Evolutionary conservation across 75 land plant genomes (phyloP), one percentile per base, ranked within the genome.

Genomic region (Sequoia sempervirens): DNA sequence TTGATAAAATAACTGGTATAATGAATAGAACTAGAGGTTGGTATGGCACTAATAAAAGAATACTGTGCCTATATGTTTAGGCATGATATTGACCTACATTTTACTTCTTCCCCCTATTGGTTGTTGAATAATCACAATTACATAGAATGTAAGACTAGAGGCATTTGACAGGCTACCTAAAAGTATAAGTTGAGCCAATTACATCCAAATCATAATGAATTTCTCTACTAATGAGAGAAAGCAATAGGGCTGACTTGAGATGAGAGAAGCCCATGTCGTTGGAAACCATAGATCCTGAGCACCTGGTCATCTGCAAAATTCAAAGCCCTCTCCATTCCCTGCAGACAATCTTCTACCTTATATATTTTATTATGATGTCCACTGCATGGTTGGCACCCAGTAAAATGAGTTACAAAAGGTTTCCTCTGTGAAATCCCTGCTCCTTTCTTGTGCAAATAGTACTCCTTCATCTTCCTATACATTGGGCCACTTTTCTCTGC

Each of bases 381-480:
- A 61, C 89, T 91, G 83, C 99, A 97, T 7, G 95, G 94, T 85
- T 95, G 95, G 80, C 98, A 95, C 30, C 99, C 98, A 2, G 96
- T 91, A 86, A 97, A 96, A 70, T 97, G 96, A 47, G 98, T 96
- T 18, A 96, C 85, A 80, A 96, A 93, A 8, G 99, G 96, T 88
- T 96, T 56, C 80, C 92, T 81, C 82, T 81, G 46, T 81, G 84
- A 64, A 17, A 88, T 81, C 13, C 86, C 88, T 54, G 69, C 54
- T 40, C 84, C 89, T 20, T 79, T 86, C 56, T 81, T 75, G 76
- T 84, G 70, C 76, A 90, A 32, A 28, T 53, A 15, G 52, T 61
- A 72, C 81, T 80, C 72, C 56, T 86, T 50, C 83, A 37, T 4
- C 53, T n/a, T 53, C 81, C 68, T 75, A 37, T 79, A 41, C 61